phyloP scores from a whole-genome alignment of 768 basidiomycete species.

The Suillus subluteus region DNA sequence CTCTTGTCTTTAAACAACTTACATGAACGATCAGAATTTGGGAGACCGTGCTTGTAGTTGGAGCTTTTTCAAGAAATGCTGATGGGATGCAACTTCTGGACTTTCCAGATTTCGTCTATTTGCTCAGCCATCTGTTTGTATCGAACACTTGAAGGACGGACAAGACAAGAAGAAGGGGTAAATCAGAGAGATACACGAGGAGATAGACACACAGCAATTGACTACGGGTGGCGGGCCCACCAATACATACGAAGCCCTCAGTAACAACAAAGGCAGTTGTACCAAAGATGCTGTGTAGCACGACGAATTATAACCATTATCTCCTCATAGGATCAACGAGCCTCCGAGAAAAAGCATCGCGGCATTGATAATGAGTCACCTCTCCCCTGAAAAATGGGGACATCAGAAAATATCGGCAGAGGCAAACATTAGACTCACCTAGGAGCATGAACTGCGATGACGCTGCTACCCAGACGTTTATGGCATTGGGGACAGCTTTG shows the following conservation, averaged over 20 bases:
- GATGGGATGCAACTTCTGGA: not conserved
- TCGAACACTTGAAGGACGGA: not conserved
- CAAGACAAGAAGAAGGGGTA: not conserved
- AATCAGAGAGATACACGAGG: not conserved
- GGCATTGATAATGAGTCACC: slow-evolving; percentile 96
- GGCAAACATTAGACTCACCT: slow-evolving; percentile 48
- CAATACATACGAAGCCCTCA: not conserved
- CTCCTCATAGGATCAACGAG: slow-evolving; percentile 43
- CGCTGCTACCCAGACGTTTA: slow-evolving; percentile 89
- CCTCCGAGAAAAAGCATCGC: slow-evolving; percentile 74
- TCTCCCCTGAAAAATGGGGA: slow-evolving; percentile 65
- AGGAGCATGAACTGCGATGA: slow-evolving; percentile 92
- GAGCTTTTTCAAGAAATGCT: not conserved
- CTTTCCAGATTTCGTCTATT: not conserved
- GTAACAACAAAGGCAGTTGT: not conserved
- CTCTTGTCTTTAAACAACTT: not conserved
- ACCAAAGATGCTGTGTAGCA: not conserved
- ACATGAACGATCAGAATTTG: not conserved
- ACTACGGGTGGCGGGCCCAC: not conserved
- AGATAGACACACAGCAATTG: not conserved
- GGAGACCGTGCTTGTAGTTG: not conserved
- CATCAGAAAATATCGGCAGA: not conserved
- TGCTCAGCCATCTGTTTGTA: not conserved
- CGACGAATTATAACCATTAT: not conserved
- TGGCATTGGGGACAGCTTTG: slow-evolving; percentile 93